Percentiles rank a stretch among this genome's conserved stretches.
Evolutionary conservation across 306 rosid species (phyloP).

Genomic region (Cicer judaicum): DNA sequence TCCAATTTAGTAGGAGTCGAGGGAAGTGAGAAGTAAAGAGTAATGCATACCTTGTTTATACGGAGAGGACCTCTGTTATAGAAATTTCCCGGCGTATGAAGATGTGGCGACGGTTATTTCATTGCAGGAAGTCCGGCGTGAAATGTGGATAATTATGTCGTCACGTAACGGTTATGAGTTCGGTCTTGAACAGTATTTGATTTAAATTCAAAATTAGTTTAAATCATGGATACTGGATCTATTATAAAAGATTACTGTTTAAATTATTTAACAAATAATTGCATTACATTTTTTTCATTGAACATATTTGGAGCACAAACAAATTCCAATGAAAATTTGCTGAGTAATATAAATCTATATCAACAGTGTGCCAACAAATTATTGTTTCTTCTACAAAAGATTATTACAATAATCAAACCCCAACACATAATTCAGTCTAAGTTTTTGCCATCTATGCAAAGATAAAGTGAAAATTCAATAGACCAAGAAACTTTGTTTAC

Average conservation of each 20-base stretch:
- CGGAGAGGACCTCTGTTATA: no score
- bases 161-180: no score
- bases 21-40: no score
- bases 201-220: no score
- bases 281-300: constrained; percentile 27
- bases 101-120: no score
- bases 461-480: not conserved
- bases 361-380: not conserved
- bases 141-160: no score
- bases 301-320: not conserved
- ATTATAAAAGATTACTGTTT: not conserved
- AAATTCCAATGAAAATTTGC: not conserved
- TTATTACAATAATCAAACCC: constrained; percentile 33
- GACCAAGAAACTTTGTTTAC: constrained; percentile 33
- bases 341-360: not conserved
- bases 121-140: no score
- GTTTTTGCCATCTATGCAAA: not conserved
- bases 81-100: no score
- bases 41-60: no score
- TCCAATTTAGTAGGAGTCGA: no score
- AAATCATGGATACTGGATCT: not conserved
- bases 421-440: not conserved
- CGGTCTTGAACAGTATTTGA: no score
- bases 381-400: constrained; percentile 11
- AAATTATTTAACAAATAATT: not conserved